Evolutionary conservation across 257 asterid species (phyloP), one percentile per base, ranked within the genome.

Genomic region (Nicotiana tabacum): DNA sequence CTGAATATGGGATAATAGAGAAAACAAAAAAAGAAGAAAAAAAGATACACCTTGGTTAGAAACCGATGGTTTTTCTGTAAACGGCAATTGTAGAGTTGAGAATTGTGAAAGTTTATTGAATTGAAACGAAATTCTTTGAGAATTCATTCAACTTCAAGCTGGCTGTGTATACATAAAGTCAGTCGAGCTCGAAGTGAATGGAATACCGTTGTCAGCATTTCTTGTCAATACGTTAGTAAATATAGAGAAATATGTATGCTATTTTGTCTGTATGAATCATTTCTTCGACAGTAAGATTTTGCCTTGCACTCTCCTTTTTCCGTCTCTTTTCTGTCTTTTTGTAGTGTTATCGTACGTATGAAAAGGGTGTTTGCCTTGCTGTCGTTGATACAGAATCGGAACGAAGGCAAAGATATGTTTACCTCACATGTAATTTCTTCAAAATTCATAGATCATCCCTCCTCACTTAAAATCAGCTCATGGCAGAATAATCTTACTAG

Each of bases 51-150:
- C 76, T 85, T 81, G 79, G 81, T 87, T 89, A 84, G 92, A 85
- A 84, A 85, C 88, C 89, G 81, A 84, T 89, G 87, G 83, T 82
- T 86, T 91, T 86, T 90, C 86, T 90, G 90, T 89, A 85, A 90
- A 92, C 91, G 93, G 97, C 76, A 89, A 93, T 89, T 90, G 95
- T 91, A 92, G 95, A 91, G 94, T 83, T 84, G 84, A 85, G 89
- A 86, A 85, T 85, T 76, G 81, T 30, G 21, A 76, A 84, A 62
- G 61, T 77, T 81, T 66, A 79, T 82, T 61, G 60, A 83, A 84
- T 86, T 69, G 70, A 78, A 85, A 80, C 83, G 83, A 87, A 88
- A 85, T 89, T 90, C 87, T 82, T 89, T 89, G 78, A 84, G 67
- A 85, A 85, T 90, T 88, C 85, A 84, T 88, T 91, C 77, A 77